Percentiles rank a stretch among this genome's conserved stretches.
Conservation (phyloP, 805 yeast species). For the Candida arabinofermentans region DNA sequence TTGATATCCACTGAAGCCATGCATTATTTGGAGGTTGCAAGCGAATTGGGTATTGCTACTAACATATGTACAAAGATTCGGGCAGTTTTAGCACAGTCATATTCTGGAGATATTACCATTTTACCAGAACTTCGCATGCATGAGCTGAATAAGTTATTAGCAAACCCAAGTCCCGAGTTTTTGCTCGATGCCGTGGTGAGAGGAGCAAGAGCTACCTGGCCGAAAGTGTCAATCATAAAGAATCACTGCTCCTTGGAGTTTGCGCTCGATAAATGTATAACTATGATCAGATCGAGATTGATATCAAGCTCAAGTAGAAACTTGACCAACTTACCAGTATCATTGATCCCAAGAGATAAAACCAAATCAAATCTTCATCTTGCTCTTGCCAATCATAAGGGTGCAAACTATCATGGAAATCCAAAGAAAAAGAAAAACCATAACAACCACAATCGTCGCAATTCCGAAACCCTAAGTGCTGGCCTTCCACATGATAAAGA, state of each 20-base stretch:
- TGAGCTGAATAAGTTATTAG: constrained; percentile 60
- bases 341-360: constrained; percentile 9
- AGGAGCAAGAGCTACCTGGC: constrained; percentile 95
- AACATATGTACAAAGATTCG: constrained; percentile 69
- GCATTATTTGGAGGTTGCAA: constrained; percentile 68
- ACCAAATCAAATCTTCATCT: not conserved
- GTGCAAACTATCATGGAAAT: not conserved
- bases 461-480: constrained; percentile 14
- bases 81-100: constrained; percentile 77
- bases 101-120: constrained; percentile 92
- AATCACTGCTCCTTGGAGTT: constrained; percentile 91
- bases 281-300: constrained; percentile 58
- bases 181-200: constrained; percentile 64
- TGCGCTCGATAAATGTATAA: constrained; percentile 76
- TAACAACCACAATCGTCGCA: constrained; percentile 11
- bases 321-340: constrained; percentile 11
- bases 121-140: constrained; percentile 65
- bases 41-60: constrained; percentile 73
- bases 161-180: constrained; percentile 80
- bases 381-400: not conserved
- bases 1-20: constrained; percentile 65
- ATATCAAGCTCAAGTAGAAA: constrained; percentile 32
- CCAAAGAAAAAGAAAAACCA: not conserved
- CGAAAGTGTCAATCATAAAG: constrained; percentile 75
- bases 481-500: constrained; percentile 8